A percentile compares a stretch with the other conserved stretches of the same genome.
Evolutionary conservation across 2,329 filamentous ascomycete genomes (phyloP).

Genomic region (Gnomoniopsis smithogilvyi): DNA sequence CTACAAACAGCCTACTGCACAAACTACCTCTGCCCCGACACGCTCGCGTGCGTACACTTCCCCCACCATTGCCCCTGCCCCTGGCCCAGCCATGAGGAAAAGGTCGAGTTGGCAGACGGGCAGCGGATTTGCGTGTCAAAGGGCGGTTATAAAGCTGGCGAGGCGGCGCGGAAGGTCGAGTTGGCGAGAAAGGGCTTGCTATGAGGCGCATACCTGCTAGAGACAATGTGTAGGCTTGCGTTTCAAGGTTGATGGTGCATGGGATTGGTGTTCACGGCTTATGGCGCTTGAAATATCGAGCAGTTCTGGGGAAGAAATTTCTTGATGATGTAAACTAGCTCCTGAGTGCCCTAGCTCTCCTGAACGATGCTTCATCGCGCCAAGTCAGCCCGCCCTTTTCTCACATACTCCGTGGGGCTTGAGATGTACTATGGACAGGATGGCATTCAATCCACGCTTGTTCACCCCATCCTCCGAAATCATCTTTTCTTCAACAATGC

Average conservation of each 20-base stretch:
- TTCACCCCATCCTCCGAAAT: background rate
- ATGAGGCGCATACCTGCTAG: constrained; percentile 31
- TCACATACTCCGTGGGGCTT: too few relatives aligned
- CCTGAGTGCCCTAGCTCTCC: background rate
- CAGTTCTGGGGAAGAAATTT: background rate
- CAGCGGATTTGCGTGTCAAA: constrained; percentile 71
- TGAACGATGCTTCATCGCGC: background rate
- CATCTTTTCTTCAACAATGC: background rate
- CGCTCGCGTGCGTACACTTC: constrained; percentile 91
- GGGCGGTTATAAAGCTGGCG: constrained; percentile 69
- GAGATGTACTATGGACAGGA: background rate
- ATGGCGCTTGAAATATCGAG: background rate
- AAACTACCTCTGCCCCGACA: constrained; percentile 92
- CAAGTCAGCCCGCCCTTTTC: background rate
- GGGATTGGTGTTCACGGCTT: background rate
- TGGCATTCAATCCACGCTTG: background rate
- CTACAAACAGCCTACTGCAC: constrained; percentile 68
- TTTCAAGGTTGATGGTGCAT: background rate
- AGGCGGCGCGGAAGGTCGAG: constrained; percentile 73
- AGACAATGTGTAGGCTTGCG: background rate
- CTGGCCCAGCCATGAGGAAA: constrained; percentile 73
- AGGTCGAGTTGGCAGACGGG: constrained; percentile 71
- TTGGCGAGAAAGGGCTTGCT: constrained; percentile 75
- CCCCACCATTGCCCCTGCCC: constrained; percentile 96
- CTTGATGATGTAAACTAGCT: background rate